Evolutionary conservation across 2,329 filamentous ascomycete genomes (phyloP).

Genomic region (Cercospora zeae-maydis): DNA sequence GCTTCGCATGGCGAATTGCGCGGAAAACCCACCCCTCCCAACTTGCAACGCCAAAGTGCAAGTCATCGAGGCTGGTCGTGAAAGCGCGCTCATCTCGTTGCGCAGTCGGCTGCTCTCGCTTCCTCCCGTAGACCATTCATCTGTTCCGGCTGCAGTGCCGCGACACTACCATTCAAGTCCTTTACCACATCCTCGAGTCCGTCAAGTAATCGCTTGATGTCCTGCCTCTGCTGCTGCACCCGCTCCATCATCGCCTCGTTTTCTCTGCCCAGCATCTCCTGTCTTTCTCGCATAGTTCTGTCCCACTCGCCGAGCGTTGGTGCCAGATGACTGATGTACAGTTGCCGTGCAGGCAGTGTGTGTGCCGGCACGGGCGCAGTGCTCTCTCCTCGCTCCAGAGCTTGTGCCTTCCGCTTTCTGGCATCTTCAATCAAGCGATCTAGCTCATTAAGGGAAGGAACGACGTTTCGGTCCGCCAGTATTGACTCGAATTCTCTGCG

Average conservation of each 20-base stretch:
- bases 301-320: slow-evolving; percentile 54
- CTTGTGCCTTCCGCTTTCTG: slow-evolving; percentile 48
- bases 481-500: slow-evolving; percentile 58
- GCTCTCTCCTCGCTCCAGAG: slow-evolving; percentile 37
- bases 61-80: neutral
- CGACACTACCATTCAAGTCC: slow-evolving; percentile 53
- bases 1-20: neutral
- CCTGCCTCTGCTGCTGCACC: slow-evolving; percentile 52
- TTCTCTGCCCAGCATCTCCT: slow-evolving; percentile 49
- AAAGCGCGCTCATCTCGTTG: slow-evolving; percentile 27
- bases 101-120: slow-evolving; percentile 27
- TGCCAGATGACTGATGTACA: slow-evolving; percentile 58
- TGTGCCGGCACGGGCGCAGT: slow-evolving; percentile 51
- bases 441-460: slow-evolving; percentile 57
- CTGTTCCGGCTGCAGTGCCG: slow-evolving; percentile 37
- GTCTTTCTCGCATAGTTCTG: slow-evolving; percentile 47
- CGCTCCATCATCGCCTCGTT: slow-evolving; percentile 53
- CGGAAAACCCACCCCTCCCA: neutral
- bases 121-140: slow-evolving; percentile 33
- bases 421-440: slow-evolving; percentile 60
- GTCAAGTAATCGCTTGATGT: slow-evolving; percentile 55
- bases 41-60: neutral
- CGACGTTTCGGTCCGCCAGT: slow-evolving; percentile 53
- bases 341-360: slow-evolving; percentile 53
- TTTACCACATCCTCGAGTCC: slow-evolving; percentile 55